phyloP scores from a whole-genome alignment of 257 asterid genomes.

The Jasminum sambac region DNA sequence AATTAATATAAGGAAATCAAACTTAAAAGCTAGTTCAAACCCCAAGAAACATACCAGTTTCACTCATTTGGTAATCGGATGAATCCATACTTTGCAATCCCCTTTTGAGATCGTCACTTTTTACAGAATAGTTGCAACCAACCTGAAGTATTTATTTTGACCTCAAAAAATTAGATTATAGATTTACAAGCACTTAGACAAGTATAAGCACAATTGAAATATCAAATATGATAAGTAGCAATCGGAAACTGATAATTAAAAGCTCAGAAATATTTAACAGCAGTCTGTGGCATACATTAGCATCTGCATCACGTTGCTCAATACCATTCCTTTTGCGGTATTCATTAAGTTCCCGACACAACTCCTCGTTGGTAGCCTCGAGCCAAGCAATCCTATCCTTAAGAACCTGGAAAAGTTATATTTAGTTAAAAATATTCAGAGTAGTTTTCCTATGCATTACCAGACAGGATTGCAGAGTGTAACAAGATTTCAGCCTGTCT shows the following conservation, averaged over 20 bases:
- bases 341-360: slow-evolving; percentile 75
- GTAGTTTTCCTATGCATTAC: background rate
- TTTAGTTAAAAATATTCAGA: slow-evolving; percentile 18
- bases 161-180: slow-evolving; percentile 4
- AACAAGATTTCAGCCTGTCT: background rate
- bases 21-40: slow-evolving; percentile 9
- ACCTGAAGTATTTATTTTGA: slow-evolving; percentile 40
- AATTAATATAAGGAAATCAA: slow-evolving; percentile 4
- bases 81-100: slow-evolving; percentile 91
- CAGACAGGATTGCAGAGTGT: background rate
- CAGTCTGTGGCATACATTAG: slow-evolving; percentile 44
- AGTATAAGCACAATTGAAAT: background rate
- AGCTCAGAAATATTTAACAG: background rate
- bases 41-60: slow-evolving; percentile 61
- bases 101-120: slow-evolving; percentile 83
- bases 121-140: slow-evolving; percentile 45
- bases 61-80: slow-evolving; percentile 91
- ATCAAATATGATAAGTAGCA: background rate
- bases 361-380: slow-evolving; percentile 87
- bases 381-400: slow-evolving; percentile 89
- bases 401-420: slow-evolving; percentile 59
- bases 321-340: slow-evolving; percentile 54
- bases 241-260: slow-evolving; percentile 4
- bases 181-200: slow-evolving; percentile 3
- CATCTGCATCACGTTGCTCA: slow-evolving; percentile 56